These are phyloP conservation scores for Karstenula rhodostoma DNA, from an alignment of 2,329 filamentous ascomycete genomes.

Conservation along the genomic window DNA sequence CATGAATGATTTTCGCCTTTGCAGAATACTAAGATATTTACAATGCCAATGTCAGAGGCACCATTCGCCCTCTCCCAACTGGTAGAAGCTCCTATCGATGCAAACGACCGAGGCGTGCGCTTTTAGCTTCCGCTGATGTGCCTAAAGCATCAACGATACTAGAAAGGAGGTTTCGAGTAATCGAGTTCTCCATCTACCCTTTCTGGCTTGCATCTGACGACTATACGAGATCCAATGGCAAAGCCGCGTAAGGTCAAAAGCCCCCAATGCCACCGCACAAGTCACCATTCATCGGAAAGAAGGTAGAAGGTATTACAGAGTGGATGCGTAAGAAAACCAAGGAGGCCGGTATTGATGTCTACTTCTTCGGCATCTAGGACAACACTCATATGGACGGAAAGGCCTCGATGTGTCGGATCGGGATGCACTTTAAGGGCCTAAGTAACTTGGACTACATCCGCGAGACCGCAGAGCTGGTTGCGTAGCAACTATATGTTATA, in stretches of 20 bases:
- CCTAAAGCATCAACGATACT: neutral
- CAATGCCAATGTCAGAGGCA: no score
- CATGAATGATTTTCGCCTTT: no score
- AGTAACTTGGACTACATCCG: neutral
- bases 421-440: neutral
- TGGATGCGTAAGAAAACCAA: neutral
- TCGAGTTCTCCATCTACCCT: neutral
- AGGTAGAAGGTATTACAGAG: neutral
- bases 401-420: neutral
- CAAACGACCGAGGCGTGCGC: neutral
- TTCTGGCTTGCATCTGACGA: neutral
- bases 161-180: neutral
- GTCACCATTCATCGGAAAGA: neutral
- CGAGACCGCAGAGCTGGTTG: neutral
- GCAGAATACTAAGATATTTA: no score
- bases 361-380: neutral
- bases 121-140: neutral
- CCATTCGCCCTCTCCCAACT: neutral
- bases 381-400: neutral
- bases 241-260: neutral
- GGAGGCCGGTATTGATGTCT: neutral
- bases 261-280: neutral
- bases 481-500: neutral
- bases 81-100: neutral
- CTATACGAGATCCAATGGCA: neutral